Evolutionary conservation across 805 yeast genomes (phyloP).

Genomic region (Sugiyamaella marilandica): DNA sequence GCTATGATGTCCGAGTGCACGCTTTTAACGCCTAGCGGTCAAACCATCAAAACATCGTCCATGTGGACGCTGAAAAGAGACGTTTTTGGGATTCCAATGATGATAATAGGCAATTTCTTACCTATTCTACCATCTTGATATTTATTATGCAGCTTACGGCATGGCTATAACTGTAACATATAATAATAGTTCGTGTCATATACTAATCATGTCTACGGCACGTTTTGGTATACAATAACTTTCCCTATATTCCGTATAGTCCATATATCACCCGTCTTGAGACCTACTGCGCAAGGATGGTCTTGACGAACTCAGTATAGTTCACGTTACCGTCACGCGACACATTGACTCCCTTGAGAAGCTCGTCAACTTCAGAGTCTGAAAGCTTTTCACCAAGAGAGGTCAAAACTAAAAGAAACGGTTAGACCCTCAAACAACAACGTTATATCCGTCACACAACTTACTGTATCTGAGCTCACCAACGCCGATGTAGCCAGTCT

Average conservation of each 20-base stretch:
- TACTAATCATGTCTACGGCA: background rate
- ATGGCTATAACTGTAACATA: too few relatives aligned
- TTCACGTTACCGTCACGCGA: conserved; percentile 93
- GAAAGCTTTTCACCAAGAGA: conserved; percentile 91
- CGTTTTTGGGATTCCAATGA: conserved; percentile 95
- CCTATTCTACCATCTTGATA: conserved; percentile 47
- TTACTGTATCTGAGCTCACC: conserved; percentile 85
- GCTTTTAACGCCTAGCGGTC: conserved; percentile 44
- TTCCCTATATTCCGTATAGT: too few relatives aligned
- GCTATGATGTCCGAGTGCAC: conserved; percentile 86
- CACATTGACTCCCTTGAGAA: conserved; percentile 90
- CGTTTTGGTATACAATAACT: too few relatives aligned
- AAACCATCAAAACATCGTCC: conserved; percentile 63
- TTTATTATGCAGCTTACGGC: too few relatives aligned
- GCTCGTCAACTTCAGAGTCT: conserved; percentile 91
- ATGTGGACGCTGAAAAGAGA: conserved; percentile 93
- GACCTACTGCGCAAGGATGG: conserved; percentile 76
- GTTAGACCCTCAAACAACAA: too few relatives aligned
- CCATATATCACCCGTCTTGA: background rate
- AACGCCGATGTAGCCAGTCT: conserved; percentile 92
- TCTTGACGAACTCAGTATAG: conserved; percentile 90
- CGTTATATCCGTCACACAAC: too few relatives aligned
- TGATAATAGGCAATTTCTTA: conserved; percentile 89
- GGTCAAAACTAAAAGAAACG: conserved; percentile 51
- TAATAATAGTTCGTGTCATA: background rate